Percentiles rank a stretch among this genome's conserved stretches.
Conservation (phyloP, 2,329 filamentous ascomycete genomes). For the Zymoseptoria crescenta region DNA sequence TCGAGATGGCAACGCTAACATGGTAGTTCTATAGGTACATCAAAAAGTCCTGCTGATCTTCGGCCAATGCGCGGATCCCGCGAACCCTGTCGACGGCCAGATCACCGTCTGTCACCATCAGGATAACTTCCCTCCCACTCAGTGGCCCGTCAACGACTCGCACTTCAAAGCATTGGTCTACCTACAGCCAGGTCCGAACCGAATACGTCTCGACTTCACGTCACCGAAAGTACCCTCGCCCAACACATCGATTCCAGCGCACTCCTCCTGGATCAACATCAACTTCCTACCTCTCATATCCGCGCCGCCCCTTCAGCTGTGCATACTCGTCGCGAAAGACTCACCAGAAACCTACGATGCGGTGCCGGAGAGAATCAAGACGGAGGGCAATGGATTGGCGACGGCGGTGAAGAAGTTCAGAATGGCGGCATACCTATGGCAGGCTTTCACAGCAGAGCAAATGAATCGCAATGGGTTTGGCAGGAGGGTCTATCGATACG, state of each 20-base stretch:
- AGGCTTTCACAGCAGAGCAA: conserved; percentile 92
- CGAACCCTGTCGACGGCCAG: conserved; percentile 65
- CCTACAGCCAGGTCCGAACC: conserved; percentile 85
- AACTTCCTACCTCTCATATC: conserved; percentile 77
- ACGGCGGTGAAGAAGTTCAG: conserved; percentile 81
- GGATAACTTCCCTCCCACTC: conserved; percentile 72
- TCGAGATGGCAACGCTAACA: conserved; percentile 1
- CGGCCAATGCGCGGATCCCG: conserved; percentile 70
- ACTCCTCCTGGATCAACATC: conserved; percentile 71
- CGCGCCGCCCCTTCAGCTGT: conserved; percentile 78
- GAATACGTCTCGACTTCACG: conserved; percentile 73
- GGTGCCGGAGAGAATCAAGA: conserved; percentile 63
- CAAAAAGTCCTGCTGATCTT: conserved; percentile 81
- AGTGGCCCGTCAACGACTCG: conserved; percentile 81
- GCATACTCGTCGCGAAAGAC: conserved; percentile 79
- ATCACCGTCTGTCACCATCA: conserved; percentile 74
- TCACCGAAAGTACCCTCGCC: conserved; percentile 71
- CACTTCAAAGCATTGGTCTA: conserved; percentile 89
- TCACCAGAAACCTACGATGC: conserved; percentile 81
- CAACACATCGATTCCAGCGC: conserved; percentile 58
- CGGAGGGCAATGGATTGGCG: conserved; percentile 74
- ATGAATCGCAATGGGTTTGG: conserved; percentile 88
- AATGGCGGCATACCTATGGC: conserved; percentile 94
- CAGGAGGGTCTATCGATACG: conserved; percentile 77
- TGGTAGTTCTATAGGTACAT: conserved; percentile 58